These are phyloP conservation scores for Psophocarpus tetragonolobus DNA, from an alignment of 306 rosid genomes.

Conservation along the genomic window DNA sequence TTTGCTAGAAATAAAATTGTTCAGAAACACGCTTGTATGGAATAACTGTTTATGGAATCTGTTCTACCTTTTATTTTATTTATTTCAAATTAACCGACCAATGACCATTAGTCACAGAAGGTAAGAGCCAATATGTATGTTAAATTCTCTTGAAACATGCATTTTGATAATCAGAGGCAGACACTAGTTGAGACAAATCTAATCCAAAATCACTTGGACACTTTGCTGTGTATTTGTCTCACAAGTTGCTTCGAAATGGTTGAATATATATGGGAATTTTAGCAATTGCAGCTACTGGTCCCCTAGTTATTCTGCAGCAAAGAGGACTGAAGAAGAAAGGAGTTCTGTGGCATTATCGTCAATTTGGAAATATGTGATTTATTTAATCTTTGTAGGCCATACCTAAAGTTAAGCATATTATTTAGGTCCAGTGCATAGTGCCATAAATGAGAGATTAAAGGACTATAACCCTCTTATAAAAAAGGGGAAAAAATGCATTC, in stretches of 20 bases:
- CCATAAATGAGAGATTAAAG: conserved; percentile 33
- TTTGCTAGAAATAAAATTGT: conserved; percentile 9
- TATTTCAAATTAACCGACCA: neutral
- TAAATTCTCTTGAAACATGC: conserved; percentile 35
- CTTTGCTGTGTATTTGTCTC: conserved; percentile 42
- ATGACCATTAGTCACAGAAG: conserved; percentile 8
- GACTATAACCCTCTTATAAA: neutral
- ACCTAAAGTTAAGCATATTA: conserved; percentile 41
- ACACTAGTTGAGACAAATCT: conserved; percentile 62
- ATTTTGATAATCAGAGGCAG: conserved; percentile 45
- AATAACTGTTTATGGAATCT: neutral
- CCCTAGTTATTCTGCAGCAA: conserved; percentile 36
- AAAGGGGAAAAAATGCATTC: neutral
- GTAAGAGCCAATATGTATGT: conserved; percentile 19
- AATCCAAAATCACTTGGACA: conserved; percentile 50
- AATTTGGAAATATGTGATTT: conserved; percentile 39
- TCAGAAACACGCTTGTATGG: conserved; percentile 17
- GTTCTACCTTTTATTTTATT: neutral
- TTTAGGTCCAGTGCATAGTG: conserved; percentile 51
- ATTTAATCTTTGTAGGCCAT: conserved; percentile 52
- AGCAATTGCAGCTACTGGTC: conserved; percentile 27
- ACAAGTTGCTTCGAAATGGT: conserved; percentile 34
- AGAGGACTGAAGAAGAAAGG: conserved; percentile 34
- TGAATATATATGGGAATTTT: conserved; percentile 7
- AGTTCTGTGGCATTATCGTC: conserved; percentile 47